These are phyloP conservation scores for Neophaeococcomyces mojaviensis DNA, from an alignment of 2,329 filamentous ascomycete species.

Conservation along the genomic window DNA sequence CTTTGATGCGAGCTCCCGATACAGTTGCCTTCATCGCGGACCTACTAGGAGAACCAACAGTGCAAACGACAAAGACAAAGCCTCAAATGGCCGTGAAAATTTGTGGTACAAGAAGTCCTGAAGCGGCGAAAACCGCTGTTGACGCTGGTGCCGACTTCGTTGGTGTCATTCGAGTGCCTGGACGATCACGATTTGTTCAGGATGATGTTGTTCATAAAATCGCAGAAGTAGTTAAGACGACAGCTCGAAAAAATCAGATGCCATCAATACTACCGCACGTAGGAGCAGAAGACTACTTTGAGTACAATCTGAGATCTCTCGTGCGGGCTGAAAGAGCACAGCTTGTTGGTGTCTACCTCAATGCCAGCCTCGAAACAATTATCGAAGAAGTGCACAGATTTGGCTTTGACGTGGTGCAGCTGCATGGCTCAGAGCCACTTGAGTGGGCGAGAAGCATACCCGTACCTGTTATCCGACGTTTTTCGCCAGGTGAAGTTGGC, in stretches of 20 bases:
- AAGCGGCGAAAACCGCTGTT: slow-evolving; percentile 72
- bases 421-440: slow-evolving; percentile 84
- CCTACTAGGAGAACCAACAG: slow-evolving; percentile 56
- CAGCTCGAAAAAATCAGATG: slow-evolving; percentile 23
- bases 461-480: slow-evolving; percentile 82
- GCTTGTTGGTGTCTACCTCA: slow-evolving; percentile 87
- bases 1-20: slow-evolving; percentile 85
- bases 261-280: slow-evolving; percentile 25
- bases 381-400: slow-evolving; percentile 69
- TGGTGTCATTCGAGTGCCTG: slow-evolving; percentile 83
- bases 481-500: slow-evolving; percentile 67
- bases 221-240: slow-evolving; percentile 63
- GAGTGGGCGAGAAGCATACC: slow-evolving; percentile 89
- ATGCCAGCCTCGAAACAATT: slow-evolving; percentile 78
- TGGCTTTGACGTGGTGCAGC: slow-evolving; percentile 77
- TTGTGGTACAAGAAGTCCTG: slow-evolving; percentile 78
- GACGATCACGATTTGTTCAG: slow-evolving; percentile 70
- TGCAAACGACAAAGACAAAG: slow-evolving; percentile 24
- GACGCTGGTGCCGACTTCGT: slow-evolving; percentile 85
- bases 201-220: slow-evolving; percentile 74
- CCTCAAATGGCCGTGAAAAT: slow-evolving; percentile 74
- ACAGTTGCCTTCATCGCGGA: slow-evolving; percentile 75
- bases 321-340: slow-evolving; percentile 56
- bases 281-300: slow-evolving; percentile 63
- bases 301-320: slow-evolving; percentile 43